Evolutionary conservation across 1,139 yeast genomes (phyloP).

Genomic region (Sugiyamaella novakii): DNA sequence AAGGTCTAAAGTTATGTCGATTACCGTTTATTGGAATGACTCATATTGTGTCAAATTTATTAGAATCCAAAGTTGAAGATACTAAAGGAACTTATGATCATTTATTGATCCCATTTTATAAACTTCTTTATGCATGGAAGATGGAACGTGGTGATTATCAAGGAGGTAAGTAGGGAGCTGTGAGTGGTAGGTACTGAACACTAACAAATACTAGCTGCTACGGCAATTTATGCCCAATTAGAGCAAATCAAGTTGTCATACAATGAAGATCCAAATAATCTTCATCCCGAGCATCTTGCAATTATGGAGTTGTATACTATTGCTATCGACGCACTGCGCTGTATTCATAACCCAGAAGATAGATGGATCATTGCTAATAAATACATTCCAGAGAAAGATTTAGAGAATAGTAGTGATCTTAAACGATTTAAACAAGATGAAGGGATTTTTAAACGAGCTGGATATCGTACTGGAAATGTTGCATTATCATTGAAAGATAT

Average conservation of each 20-base stretch:
- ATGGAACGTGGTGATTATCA: constrained; percentile 39
- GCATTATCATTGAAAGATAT: constrained; percentile 29
- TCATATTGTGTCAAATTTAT: constrained; percentile 29
- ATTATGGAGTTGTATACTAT: constrained; percentile 25
- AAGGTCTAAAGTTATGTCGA: constrained; percentile 32
- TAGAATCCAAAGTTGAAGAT: constrained; percentile 27
- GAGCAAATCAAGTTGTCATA: constrained; percentile 24
- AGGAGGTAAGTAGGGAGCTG: constrained; percentile 31
- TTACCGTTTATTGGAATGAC: constrained; percentile 41
- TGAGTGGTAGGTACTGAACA: too few species aligned
- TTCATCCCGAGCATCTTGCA: constrained; percentile 19
- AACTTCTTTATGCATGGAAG: constrained; percentile 41
- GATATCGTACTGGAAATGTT: constrained; percentile 24
- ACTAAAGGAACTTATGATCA: constrained; percentile 15
- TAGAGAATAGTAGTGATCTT: constrained; percentile 17
- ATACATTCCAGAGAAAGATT: constrained; percentile 23
- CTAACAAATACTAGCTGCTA: constrained; percentile 28
- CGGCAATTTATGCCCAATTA: constrained; percentile 31
- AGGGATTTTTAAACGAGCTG: constrained; percentile 4
- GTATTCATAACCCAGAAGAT: constrained; percentile 32
- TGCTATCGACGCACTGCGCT: constrained; percentile 37
- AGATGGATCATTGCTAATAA: constrained; percentile 38
- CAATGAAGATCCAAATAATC: constrained; percentile 8
- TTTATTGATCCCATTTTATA: constrained; percentile 30
- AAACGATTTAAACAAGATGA: constrained; percentile 17